Conservation (phyloP, 2,329 filamentous ascomycete genomes). For the Diaporthe helianthi region DNA sequence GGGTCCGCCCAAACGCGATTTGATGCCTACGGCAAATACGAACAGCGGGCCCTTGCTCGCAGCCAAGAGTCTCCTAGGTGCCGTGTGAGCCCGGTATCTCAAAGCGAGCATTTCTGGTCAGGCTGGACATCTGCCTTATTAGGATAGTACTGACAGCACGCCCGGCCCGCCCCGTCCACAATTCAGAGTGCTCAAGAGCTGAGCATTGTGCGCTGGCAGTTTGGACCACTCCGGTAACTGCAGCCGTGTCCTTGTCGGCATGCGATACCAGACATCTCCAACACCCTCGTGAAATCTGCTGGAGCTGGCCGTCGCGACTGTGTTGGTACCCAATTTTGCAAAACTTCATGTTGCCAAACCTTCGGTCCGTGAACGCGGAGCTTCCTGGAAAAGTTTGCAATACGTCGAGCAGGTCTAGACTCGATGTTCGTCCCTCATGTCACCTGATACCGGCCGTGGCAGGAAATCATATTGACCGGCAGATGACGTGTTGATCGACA, state of each 20-base stretch:
- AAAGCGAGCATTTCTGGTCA: neutral
- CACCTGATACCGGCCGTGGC: neutral
- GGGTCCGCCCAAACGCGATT: neutral
- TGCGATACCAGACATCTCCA: neutral
- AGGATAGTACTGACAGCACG: too few relatives aligned
- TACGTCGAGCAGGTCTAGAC: neutral
- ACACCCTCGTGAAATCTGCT: neutral
- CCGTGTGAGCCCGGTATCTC: neutral
- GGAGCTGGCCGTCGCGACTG: neutral
- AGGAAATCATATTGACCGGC: neutral
- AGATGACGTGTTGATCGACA: conserved; percentile 21
- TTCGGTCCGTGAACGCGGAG: too few relatives aligned
- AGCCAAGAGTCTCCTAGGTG: neutral
- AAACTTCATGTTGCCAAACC: too few relatives aligned
- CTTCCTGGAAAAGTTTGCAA: neutral
- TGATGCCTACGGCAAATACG: neutral
- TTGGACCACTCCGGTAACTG: neutral
- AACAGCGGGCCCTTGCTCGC: neutral
- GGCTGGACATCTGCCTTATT: neutral
- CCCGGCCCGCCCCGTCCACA: neutral
- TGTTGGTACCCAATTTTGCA: neutral
- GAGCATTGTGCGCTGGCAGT: neutral
- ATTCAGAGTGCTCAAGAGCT: neutral
- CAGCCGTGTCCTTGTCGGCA: neutral
- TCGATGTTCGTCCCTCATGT: neutral